Evolutionary conservation across 2,329 filamentous ascomycete species (phyloP).

Genomic region (Ophiobolus disseminans): DNA sequence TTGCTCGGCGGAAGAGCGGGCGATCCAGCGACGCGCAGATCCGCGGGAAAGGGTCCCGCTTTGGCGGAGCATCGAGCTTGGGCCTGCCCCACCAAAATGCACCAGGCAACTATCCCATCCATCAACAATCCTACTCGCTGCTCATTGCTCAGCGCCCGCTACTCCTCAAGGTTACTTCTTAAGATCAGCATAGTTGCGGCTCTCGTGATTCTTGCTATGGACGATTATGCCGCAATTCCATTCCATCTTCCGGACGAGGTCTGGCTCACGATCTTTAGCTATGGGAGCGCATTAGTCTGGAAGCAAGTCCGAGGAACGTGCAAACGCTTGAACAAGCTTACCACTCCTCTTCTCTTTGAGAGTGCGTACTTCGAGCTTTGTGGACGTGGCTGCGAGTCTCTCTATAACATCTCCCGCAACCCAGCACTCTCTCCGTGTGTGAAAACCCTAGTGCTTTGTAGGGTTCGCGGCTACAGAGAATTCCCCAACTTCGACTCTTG

Average conservation of each 20-base stretch:
- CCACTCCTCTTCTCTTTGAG: conserved; percentile 7
- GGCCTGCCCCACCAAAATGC: too few species aligned
- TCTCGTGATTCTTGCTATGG: neutral
- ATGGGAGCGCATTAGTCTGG: conserved; percentile 1
- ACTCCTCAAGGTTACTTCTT: too few species aligned
- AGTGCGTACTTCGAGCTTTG: conserved; percentile 8
- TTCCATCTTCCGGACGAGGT: conserved; percentile 7
- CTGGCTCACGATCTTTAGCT: conserved; percentile 4
- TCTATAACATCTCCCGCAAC: conserved; percentile 5
- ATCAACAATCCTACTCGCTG: too few species aligned
- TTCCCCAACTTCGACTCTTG: neutral
- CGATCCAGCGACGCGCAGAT: too few species aligned
- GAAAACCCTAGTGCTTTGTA: conserved; percentile 5
- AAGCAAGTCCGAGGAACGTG: conserved; percentile 8
- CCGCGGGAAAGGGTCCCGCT: too few species aligned
- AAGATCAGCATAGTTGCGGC: too few species aligned
- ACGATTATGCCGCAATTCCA: neutral
- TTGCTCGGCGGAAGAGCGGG: too few species aligned
- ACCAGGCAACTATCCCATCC: too few species aligned
- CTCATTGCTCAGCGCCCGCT: too few species aligned
- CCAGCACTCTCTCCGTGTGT: conserved; percentile 5
- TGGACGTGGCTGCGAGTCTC: conserved; percentile 4
- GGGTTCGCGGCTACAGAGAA: neutral
- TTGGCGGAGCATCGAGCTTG: too few species aligned
- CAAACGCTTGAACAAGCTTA: conserved; percentile 6